Base-by-base conservation (phyloP, 2,329 filamentous ascomycete species). In the Penicillium sp. region DNA sequence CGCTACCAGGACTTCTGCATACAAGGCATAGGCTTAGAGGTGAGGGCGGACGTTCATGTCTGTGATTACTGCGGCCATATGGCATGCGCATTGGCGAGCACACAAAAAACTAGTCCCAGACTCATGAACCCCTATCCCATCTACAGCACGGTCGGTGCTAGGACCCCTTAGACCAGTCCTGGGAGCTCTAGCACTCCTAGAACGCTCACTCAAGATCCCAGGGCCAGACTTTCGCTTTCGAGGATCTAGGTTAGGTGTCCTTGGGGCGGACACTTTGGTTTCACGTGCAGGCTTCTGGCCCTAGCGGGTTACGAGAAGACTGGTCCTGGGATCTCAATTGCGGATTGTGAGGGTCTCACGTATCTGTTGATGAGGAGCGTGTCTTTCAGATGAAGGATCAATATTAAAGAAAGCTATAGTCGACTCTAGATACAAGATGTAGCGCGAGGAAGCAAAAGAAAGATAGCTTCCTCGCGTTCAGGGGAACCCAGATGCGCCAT, bases 121-220 rank as follows among this genome's bases (percentile, higher is more conserved):
- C n/a, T 4, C n/a, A 1, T 18, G 35, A 4, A 37, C 6, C 3
- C 1, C 35, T 9, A 37, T 37, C 35, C 35, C 7, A 37, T 11
- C 0, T 37, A 11, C n/a, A 1, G 6, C 8, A 11, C 0, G n/a
- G 7, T 37, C 1, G 35, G 35, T 4, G 1, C 4, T 11, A 37
- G 35, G n/a, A 37, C 20, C 31, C 2, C 7, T 3, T 37, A 20
- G 35, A 53, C 31, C n/a, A 2, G 26, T 53, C 50, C 43, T 42
- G 22, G 50, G 43, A 53, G 42, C 50, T 52, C 25, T 46, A 52
- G 20, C 33, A 20, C 26, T 52, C 31, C 41, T 52, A 9, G 26
- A 53, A 47, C 42, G 33, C 50, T 37, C 20, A 31, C n/a, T 53
- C n/a, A 53, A 47, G 42, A 37, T 53, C 50, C 50, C 27, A 53